These are phyloP conservation scores for Cystoderma amianthinum DNA, from an alignment of 768 basidiomycete genomes.

Conservation along the genomic window DNA sequence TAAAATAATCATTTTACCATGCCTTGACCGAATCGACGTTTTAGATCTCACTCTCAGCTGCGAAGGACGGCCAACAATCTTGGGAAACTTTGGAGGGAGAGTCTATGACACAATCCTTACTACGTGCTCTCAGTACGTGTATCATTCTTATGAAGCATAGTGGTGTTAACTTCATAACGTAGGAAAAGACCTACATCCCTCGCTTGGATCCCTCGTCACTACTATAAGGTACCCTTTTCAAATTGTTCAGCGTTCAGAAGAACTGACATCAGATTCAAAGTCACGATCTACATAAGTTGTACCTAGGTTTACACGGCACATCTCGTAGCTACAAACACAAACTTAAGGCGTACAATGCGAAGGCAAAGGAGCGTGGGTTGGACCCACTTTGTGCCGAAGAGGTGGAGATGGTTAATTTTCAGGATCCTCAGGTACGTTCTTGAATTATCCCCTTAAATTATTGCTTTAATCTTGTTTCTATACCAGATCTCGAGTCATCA, in stretches of 20 bases:
- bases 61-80: slow-evolving; percentile 27
- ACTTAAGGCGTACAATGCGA: slow-evolving; percentile 10
- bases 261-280: slow-evolving; percentile 6
- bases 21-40: neutral
- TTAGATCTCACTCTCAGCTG: slow-evolving; percentile 28
- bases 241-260: neutral
- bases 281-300: slow-evolving; percentile 23
- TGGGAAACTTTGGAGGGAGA: slow-evolving; percentile 28
- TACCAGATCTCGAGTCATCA: neutral
- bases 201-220: slow-evolving; percentile 18
- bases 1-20: neutral
- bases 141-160: neutral
- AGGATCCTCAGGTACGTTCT: slow-evolving; percentile 25
- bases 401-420: slow-evolving; percentile 30
- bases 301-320: slow-evolving; percentile 18
- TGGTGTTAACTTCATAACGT: neutral
- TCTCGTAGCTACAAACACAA: slow-evolving; percentile 17
- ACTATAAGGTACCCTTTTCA: slow-evolving; percentile 17
- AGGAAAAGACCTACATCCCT: slow-evolving; percentile 22
- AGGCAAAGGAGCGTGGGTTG: slow-evolving; percentile 1
- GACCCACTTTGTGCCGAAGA: neutral
- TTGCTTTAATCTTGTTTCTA: neutral
- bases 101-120: slow-evolving; percentile 25
- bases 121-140: slow-evolving; percentile 11
- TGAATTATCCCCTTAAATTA: neutral